Base-by-base conservation (phyloP, 2,329 filamentous ascomycete genomes). In the Hypoxylon sp. region DNA sequence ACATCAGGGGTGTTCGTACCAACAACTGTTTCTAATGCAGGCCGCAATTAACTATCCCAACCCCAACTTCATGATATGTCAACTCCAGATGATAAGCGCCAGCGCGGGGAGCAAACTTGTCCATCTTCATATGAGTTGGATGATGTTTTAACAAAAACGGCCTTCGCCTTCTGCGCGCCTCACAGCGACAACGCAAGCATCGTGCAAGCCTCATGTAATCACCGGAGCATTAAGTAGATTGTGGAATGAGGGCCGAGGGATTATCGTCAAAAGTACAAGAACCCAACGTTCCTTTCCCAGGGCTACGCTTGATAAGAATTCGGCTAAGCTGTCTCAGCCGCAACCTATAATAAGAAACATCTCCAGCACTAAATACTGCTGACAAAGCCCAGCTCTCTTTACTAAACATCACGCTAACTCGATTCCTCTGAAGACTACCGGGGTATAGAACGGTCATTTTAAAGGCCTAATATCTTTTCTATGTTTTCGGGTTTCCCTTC, bases 281-380 rank as follows among this genome's bases (percentile, higher is more conserved):
- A 43, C 28, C 3, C 25, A 13, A 48, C 41, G 19, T 45, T 43
- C 51, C 32, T 36, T 11, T 23, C 21, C 41, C 41, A 28, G 1
- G 17, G 34, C 11, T 11, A 34, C 38, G 17, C 14, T 46, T 49
- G 34, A 53, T 58, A 45, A 63, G 19, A 57, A 25, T 19, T 51
- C 34, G 60, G 23, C n/a, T n/a, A 50, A 17, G 21, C 21, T 46
- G 34, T 21, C 59, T 69, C 63, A 67, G 67, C 67, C 60, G 32
- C 57, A 60, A 19, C 3, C 49, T 67, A 69, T 67, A 62, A 67
- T 62, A 69, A 67, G 60, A 63, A 53, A 67, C 49, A 61, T 43
- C n/a, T 21, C 32, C 19, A 28, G n/a, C 45, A 14, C 36, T 38
- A 45, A 14, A 21, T 36, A 14, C 34, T 30, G 50, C 52, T 62